Base-by-base conservation (phyloP, 139 green algal species). In the Haematococcus lacustris region DNA sequence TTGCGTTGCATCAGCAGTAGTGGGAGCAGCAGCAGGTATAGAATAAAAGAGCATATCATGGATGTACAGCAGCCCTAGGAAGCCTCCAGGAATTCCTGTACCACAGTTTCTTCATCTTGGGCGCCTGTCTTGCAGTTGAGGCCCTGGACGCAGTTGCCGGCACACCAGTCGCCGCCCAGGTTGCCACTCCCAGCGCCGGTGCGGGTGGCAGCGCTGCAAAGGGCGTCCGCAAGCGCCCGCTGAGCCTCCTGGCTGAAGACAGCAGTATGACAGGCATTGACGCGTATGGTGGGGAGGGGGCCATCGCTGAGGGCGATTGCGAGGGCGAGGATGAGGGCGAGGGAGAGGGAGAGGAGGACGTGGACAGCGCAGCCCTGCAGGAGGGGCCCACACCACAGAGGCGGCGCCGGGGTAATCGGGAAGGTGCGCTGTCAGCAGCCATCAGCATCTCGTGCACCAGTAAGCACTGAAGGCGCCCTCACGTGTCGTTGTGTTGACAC, bases 301-400 rank as follows among this genome's bases (percentile, higher is more conserved):
- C n/a, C 13, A 68, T 68, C 66, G 9, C 43, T 33, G 38, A 71
- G 41, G 68, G 43, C 23, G 43, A 34, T 41, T 3, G 43, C 3
- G 68, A n/a, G 21, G 9, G 69, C 25, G 26, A 51, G 69, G 25
- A 37, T 32, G 40, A 3, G 59, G 21, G 30, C 78, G 71, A 38
- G 59, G 6, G 47, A 68, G 40, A 63, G 73, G 57, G 57, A 28
- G 75, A 76, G 38, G 39, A 37, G 38, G 17, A 39, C 28, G 66
- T 13, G 66, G 40, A 38, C 38, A 21, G 37, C 37, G 64, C 7
- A 53, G 38, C 32, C 64, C 34, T 64, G 61, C 37, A 3, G 6
- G 70, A 79, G 39, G 74, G 78, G 1, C 74, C 78, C 7, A 84
- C 74, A 4, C 78, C 74, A 3, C 74, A 84, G 71, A 38, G 78